A percentile compares a stretch with the other conserved stretches of the same genome.
Conservation (phyloP, 1,284 basidiomycete genomes). For the Sanghuangporus weigelae region DNA sequence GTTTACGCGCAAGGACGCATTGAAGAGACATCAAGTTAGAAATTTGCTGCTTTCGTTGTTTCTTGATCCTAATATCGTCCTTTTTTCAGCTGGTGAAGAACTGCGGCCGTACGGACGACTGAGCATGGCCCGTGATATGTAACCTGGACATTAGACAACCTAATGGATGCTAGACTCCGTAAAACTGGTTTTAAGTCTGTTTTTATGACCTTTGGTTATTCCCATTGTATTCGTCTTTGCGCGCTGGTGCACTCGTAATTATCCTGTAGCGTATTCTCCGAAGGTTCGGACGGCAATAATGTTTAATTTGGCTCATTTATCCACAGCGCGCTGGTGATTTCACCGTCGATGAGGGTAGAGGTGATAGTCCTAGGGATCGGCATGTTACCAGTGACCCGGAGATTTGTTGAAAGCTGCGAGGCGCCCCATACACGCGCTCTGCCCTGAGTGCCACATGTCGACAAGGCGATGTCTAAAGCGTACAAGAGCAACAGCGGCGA, state of each 20-base stretch:
- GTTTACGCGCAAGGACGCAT: conserved; percentile 75
- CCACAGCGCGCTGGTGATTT: background rate
- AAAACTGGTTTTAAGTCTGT: background rate
- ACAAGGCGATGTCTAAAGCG: background rate
- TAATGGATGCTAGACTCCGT: background rate
- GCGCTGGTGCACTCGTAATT: background rate
- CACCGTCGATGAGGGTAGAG: background rate
- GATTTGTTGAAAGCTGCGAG: background rate
- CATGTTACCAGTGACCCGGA: background rate
- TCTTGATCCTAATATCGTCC: conserved; percentile 19
- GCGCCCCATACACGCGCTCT: conserved; percentile 2
- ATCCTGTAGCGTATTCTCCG: background rate
- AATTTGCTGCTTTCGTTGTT: conserved; percentile 1
- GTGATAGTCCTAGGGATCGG: background rate
- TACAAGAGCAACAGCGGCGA: background rate
- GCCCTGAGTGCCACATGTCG: conserved; percentile 13
- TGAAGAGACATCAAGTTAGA: conserved; percentile 74
- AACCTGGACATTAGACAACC: conserved; percentile 24
- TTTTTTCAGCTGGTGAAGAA: conserved; percentile 61
- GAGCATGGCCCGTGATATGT: background rate
- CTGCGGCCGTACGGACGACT: conserved; percentile 63
- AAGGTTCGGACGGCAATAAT: background rate
- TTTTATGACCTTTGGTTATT: background rate
- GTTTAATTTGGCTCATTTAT: background rate
- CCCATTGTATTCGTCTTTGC: background rate